These are phyloP conservation scores for Rhododendron molle DNA, from an alignment of 148 eudicot genomes.

Conservation along the genomic window DNA sequence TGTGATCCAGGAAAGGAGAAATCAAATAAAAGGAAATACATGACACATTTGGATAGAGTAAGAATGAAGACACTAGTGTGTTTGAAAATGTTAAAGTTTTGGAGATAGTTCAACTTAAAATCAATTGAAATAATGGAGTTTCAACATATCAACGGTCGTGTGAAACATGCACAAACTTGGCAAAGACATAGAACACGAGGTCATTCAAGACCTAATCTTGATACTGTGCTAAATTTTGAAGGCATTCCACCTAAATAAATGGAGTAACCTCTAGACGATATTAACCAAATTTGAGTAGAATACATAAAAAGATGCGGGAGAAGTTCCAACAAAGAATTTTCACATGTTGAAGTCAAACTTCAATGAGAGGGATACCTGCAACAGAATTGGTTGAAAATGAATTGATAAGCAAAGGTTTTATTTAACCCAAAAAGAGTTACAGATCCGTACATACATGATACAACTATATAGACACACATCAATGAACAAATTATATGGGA, in stretches of 20 bases:
- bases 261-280: not conserved
- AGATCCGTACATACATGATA: not conserved
- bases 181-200: too few species aligned
- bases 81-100: not conserved
- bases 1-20: not conserved
- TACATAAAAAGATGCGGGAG: not conserved
- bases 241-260: not conserved
- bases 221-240: too few species aligned
- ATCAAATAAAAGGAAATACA: not conserved
- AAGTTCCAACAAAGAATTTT: not conserved
- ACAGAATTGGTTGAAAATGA: not conserved
- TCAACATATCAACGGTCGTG: not conserved
- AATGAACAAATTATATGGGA: not conserved
- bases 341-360: not conserved
- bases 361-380: not conserved
- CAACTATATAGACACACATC: not conserved
- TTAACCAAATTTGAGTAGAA: not conserved
- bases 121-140: not conserved
- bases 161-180: too few species aligned
- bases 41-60: not conserved
- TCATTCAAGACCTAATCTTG: not conserved
- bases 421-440: not conserved
- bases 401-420: not conserved
- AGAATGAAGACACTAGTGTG: not conserved
- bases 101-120: not conserved